Percentiles rank a stretch among this genome's conserved stretches.
phyloP scores from a whole-genome alignment of 108 stramenopile genomes.

The Fragilariopsis cylindrus region DNA sequence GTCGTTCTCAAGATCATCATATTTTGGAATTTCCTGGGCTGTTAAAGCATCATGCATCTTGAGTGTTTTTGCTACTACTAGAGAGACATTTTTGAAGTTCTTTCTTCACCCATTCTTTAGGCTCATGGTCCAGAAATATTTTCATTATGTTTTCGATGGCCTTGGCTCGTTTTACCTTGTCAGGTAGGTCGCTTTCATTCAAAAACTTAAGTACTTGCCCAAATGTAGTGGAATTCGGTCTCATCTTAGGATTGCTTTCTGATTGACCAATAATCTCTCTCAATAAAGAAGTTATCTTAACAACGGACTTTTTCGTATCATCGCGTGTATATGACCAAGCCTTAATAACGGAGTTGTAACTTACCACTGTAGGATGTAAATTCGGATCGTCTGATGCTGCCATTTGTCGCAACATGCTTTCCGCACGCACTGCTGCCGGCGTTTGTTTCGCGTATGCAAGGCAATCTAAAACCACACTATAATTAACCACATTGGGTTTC shows the following conservation, averaged over 20 bases:
- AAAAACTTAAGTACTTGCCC: slow-evolving; percentile 28
- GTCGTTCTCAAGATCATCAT: too few relatives aligned
- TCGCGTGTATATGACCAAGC: slow-evolving; percentile 36
- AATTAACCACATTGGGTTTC: slow-evolving; percentile 41
- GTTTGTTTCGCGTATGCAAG: slow-evolving; percentile 28
- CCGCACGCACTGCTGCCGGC: slow-evolving; percentile 45
- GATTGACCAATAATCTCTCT: slow-evolving; percentile 22
- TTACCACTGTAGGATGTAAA: slow-evolving; percentile 38
- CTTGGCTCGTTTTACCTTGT: slow-evolving; percentile 29
- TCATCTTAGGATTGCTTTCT: slow-evolving; percentile 18
- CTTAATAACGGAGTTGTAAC: slow-evolving; percentile 42
- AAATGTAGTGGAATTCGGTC: slow-evolving; percentile 36
- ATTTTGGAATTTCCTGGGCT: background rate
- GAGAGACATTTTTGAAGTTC: slow-evolving; percentile 17
- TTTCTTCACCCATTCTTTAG: slow-evolving; percentile 23
- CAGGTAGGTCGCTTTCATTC: slow-evolving; percentile 25
- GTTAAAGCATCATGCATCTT: background rate
- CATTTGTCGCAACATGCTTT: slow-evolving; percentile 60
- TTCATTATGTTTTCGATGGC: slow-evolving; percentile 29
- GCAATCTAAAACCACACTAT: slow-evolving; percentile 37
- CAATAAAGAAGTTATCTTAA: slow-evolving; percentile 23
- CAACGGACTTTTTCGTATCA: slow-evolving; percentile 7
- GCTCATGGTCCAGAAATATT: slow-evolving; percentile 12
- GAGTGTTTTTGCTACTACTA: too few relatives aligned
- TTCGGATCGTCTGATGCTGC: slow-evolving; percentile 46